Evolutionary conservation across 2,329 filamentous ascomycete species (phyloP), one percentile per base, ranked within the genome.

Genomic region (Ascochyta fabae): DNA sequence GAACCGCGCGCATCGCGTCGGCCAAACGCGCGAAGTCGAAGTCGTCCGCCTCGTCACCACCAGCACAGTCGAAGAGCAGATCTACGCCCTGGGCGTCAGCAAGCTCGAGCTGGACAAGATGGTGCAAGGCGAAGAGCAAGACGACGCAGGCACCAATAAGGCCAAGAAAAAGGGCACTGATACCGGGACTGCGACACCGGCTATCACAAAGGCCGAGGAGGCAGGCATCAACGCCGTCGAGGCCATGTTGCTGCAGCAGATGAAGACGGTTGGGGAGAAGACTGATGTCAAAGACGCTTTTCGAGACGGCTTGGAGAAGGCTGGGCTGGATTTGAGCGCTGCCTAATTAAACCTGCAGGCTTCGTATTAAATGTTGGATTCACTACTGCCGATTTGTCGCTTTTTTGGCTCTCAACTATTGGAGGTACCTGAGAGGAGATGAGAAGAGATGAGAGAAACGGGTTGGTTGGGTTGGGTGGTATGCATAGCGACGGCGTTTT

Each of bases 1-100:
- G 80, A 98, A 99, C 74, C 88, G 95, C 16, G 95, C 95, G 0
- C 95, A 99, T 77, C 89, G 95, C 13, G 91, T 99, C 8, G 95
- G 95, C 0, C 95, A 99, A 79, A 93, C 86, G 27, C 83, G 91
- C 15, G 89, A 94, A 33, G 95, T 99, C 1, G 94, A 99, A 72
- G 90, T 99, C 36, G 87, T 96, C 36, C 83, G 92, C 27, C 83
- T 99, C 1, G 89, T 99, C 49, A 90, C 90, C 0, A 84, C 83
- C 53, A 85, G 84, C 53, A 96, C 94, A 0, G 91, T 99, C 26
- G 95, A 99, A 75, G 93, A 97, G 77, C 88, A 96, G 57, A 96
- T 99, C 48, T 90, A 94, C 76, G 89, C 90, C 41, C 86, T 97
- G 0, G 96, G 95, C 35, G 86, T 94, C 77, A 96, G 92, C 67